Evolutionary conservation across 2,329 filamentous ascomycete species (phyloP).

Genomic region (Diaporthe caulivora): DNA sequence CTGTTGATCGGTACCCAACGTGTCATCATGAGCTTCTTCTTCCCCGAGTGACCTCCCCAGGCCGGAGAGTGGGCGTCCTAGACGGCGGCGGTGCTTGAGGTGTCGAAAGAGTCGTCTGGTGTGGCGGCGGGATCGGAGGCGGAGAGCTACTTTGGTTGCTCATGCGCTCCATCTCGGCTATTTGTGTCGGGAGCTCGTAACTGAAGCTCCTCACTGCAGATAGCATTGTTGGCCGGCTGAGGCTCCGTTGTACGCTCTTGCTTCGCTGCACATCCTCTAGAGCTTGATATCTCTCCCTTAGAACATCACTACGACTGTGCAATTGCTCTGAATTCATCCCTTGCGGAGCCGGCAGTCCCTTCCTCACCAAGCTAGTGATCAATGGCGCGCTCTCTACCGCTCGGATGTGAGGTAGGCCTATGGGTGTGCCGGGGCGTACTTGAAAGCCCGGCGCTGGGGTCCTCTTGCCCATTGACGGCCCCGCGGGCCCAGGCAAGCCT

Average conservation of each 20-base stretch:
- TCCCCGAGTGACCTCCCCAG: neutral
- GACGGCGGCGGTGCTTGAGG: neutral
- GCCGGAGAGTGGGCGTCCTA: neutral
- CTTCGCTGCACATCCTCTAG: conserved; percentile 33
- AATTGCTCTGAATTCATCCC: conserved; percentile 12
- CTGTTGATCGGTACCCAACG: neutral
- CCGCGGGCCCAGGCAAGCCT: conserved; percentile 14
- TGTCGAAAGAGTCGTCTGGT: neutral
- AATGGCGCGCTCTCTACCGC: conserved; percentile 12
- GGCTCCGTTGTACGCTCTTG: conserved; percentile 15
- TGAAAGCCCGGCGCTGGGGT: conserved; percentile 24
- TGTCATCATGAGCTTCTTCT: neutral
- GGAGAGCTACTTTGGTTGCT: conserved; percentile 26
- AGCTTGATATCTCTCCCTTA: conserved; percentile 37
- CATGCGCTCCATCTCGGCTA: conserved; percentile 37
- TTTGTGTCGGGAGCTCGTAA: conserved; percentile 37
- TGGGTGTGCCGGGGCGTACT: conserved; percentile 30
- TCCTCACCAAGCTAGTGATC: neutral
- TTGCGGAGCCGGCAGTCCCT: neutral
- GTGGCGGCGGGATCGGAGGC: neutral
- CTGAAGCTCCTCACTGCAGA: conserved; percentile 35
- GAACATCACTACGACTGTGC: conserved; percentile 25
- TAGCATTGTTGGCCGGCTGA: conserved; percentile 29
- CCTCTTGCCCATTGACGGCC: conserved; percentile 6
- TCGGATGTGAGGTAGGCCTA: neutral